Conservation (phyloP, 2,329 filamentous ascomycete genomes). For the Magnaporthiopsis poae region DNA sequence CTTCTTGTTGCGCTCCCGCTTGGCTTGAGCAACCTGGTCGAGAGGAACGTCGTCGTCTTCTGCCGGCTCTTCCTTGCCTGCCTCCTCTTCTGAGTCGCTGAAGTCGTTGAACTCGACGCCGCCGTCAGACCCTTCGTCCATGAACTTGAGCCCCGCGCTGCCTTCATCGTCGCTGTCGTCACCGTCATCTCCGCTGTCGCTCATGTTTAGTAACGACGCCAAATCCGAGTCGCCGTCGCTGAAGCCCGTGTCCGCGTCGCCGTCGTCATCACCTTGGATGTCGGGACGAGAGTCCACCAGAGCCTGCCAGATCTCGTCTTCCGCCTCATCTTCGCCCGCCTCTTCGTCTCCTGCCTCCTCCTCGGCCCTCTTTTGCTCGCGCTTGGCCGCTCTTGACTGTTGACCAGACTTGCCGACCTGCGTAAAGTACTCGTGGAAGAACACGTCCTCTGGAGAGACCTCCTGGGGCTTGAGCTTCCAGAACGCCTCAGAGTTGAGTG, state of each 20-base stretch:
- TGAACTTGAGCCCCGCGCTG: background rate
- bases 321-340: slow-evolving; percentile 46
- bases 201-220: slow-evolving; percentile 19
- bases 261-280: slow-evolving; percentile 37
- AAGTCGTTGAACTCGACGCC: slow-evolving; percentile 29
- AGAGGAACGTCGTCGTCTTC: slow-evolving; percentile 29
- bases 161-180: slow-evolving; percentile 26
- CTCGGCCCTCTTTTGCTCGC: slow-evolving; percentile 50
- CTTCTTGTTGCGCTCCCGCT: slow-evolving; percentile 28
- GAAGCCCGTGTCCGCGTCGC: slow-evolving; percentile 37
- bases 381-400: slow-evolving; percentile 40
- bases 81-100: slow-evolving; percentile 29
- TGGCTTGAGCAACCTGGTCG: slow-evolving; percentile 28
- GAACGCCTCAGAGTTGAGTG: slow-evolving; percentile 78
- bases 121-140: slow-evolving; percentile 17
- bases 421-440: slow-evolving; percentile 97
- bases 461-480: slow-evolving; percentile 85
- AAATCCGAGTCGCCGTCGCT: slow-evolving; percentile 37
- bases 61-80: slow-evolving; percentile 30
- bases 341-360: slow-evolving; percentile 66
- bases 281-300: slow-evolving; percentile 25
- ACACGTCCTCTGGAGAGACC: slow-evolving; percentile 82
- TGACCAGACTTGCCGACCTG: slow-evolving; percentile 55
- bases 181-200: slow-evolving; percentile 29
- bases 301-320: slow-evolving; percentile 27